phyloP scores from a whole-genome alignment of 78 protist species.

The Dictyostelium firmibasis region DNA sequence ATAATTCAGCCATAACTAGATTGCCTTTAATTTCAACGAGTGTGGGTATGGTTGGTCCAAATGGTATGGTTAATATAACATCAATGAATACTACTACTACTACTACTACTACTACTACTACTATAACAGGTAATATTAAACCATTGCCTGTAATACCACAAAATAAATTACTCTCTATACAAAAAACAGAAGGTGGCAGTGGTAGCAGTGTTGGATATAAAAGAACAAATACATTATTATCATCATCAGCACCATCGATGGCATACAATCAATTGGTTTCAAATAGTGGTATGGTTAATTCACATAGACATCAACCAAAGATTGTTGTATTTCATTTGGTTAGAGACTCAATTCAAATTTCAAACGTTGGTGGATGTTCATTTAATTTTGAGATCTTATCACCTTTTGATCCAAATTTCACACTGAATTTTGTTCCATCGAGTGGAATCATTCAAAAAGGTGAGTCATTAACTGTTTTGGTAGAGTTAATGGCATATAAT shows the following conservation, averaged over 20 bases:
- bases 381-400: conserved; percentile 46
- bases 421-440: conserved; percentile 21
- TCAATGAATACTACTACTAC: not conserved
- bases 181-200: not conserved
- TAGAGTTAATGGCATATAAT: conserved; percentile 42
- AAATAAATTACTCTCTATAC: not conserved
- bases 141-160: not conserved
- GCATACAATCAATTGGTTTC: not conserved
- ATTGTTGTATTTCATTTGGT: conserved; percentile 51
- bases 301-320: conserved; percentile 35
- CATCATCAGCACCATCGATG: not conserved
- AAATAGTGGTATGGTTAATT: not conserved
- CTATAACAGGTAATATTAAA: not conserved
- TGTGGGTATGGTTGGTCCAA: not conserved
- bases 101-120: not conserved
- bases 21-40: not conserved
- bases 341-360: conserved; percentile 57
- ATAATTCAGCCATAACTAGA: not conserved
- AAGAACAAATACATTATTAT: not conserved
- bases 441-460: conserved; percentile 35
- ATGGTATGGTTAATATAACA: not conserved
- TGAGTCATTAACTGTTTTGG: not conserved
- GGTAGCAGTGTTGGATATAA: not conserved
- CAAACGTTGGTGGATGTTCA: conserved; percentile 44
- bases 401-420: conserved; percentile 52